Evolutionary conservation across 345 rosid species (phyloP), one percentile per base, ranked within the genome.

Genomic region (Ricinus communis): DNA sequence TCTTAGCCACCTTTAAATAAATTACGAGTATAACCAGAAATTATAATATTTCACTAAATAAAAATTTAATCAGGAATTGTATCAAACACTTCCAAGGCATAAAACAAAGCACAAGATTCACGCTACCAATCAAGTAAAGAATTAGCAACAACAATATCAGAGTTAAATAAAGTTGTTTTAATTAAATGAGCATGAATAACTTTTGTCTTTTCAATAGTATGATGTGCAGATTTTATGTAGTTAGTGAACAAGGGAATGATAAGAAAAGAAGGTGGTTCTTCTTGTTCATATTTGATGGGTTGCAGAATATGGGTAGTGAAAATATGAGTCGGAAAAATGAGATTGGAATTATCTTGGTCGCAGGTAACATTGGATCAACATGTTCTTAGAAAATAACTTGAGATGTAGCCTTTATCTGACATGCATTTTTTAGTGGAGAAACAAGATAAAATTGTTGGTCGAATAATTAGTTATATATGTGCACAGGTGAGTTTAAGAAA

Each of bases 41-140:
- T 82, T 76, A 87, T 76, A 38, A 77, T 80, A 53, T 89, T 91
- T 87, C 93, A 91, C 25, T 90, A 86, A 65, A 87, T 67, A 59
- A 74, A 79, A 71, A 77, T 85, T 77, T 83, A 80, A 18, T 81
- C 71, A 79, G 90, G 80, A 77, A 82, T 85, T 84, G 68, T 50
- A 60, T 83, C 96, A 59, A 91, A 91, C 87, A 91, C 2, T 77
- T 88, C 85, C 52, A 81, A 73, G n/a, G 96, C 91, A 28, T 79
- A 67, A 9, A 51, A 62, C 79, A 79, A 62, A 2, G 84, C 85
- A 62, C 81, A 76, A 38, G 82, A 82, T 49, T 81, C 78, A n/a
- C 83, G 66, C 64, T 85, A 91, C 75, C 86, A 71, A 0, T 64
- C 80, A 0, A 90, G 86, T 77, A 89, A 71, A 7, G 79, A 80